A percentile compares a stretch with the other conserved stretches of the same genome.
phyloP scores from a whole-genome alignment of 1,284 basidiomycete species.

The Neotropicomus parvogracilis region DNA sequence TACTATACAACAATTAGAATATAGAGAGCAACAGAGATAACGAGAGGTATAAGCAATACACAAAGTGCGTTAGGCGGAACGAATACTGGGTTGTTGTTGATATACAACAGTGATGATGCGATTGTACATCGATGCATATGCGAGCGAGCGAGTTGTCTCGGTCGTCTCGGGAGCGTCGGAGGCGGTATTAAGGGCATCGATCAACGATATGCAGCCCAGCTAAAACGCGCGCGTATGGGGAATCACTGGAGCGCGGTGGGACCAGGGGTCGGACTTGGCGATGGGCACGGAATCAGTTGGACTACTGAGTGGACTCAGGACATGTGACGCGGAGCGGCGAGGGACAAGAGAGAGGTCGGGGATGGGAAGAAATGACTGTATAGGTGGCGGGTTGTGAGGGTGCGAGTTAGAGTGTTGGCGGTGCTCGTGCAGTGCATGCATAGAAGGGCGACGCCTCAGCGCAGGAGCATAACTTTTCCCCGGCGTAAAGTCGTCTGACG shows the following conservation, averaged over 20 bases:
- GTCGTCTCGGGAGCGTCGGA: neutral
- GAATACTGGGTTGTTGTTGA: neutral
- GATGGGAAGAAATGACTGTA: neutral
- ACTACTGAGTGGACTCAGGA: conserved; percentile 15
- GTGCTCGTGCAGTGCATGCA: conserved; percentile 14
- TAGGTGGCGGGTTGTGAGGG: neutral
- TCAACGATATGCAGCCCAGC: conserved; percentile 12
- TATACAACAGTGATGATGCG: conserved; percentile 1
- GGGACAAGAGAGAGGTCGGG: conserved; percentile 7
- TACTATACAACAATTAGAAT: neutral
- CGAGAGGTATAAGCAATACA: conserved; percentile 15
- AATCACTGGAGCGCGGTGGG: neutral
- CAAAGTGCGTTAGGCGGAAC: neutral
- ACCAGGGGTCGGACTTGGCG: conserved; percentile 28
- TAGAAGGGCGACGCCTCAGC: conserved; percentile 8
- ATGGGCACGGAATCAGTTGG: conserved; percentile 6
- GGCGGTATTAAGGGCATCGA: conserved; percentile 1
- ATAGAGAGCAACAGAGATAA: neutral
- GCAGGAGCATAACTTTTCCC: neutral
- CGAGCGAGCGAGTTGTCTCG: neutral
- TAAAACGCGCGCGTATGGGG: conserved; percentile 9
- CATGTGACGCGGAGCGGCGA: neutral
- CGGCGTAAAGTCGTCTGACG: conserved; percentile 17
- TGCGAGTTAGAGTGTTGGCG: conserved; percentile 1
- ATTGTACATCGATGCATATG: conserved; percentile 13